Percentiles rank a stretch among this genome's conserved stretches.
These are phyloP conservation scores for Streptanthus diversifolius DNA, from an alignment of 345 rosid genomes.

Conservation along the genomic window DNA sequence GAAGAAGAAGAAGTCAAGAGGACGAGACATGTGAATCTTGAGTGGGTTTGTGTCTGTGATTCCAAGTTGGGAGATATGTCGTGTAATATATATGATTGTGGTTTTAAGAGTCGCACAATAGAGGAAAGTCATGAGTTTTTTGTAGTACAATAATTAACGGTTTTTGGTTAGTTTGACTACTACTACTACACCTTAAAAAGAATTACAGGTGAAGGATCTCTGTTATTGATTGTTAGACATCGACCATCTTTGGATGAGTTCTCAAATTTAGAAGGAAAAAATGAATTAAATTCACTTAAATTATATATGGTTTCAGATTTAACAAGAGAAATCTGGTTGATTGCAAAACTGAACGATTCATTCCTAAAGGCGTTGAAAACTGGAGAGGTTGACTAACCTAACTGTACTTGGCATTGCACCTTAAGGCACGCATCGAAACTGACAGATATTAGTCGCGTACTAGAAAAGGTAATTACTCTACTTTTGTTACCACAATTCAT, in stretches of 20 bases:
- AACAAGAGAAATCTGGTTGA: not conserved
- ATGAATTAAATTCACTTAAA: not conserved
- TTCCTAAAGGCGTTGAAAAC: not conserved
- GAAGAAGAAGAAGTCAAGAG: conserved; percentile 35
- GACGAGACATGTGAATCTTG: conserved; percentile 36
- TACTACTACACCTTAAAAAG: not conserved
- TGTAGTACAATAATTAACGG: conserved; percentile 17
- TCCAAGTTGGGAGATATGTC: conserved; percentile 3
- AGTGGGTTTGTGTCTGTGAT: conserved; percentile 8
- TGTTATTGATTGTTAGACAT: not conserved
- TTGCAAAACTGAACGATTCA: not conserved
- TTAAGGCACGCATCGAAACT: conserved; percentile 24
- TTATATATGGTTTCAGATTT: not conserved
- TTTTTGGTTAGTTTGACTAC: not conserved
- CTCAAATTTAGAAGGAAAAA: not conserved
- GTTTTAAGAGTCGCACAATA: conserved; percentile 18
- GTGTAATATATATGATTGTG: not conserved
- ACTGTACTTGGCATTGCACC: conserved; percentile 5
- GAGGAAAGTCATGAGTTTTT: not conserved
- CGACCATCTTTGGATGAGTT: not conserved
- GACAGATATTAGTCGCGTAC: conserved; percentile 15
- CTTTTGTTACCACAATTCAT: not conserved
- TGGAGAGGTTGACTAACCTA: conserved; percentile 13
- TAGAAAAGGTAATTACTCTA: not conserved
- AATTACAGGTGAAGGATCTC: conserved; percentile 5